A percentile compares a stretch with the other conserved stretches of the same genome.
Conservation (phyloP, 2,329 filamentous ascomycete genomes). For the Elsinoe perseae region DNA sequence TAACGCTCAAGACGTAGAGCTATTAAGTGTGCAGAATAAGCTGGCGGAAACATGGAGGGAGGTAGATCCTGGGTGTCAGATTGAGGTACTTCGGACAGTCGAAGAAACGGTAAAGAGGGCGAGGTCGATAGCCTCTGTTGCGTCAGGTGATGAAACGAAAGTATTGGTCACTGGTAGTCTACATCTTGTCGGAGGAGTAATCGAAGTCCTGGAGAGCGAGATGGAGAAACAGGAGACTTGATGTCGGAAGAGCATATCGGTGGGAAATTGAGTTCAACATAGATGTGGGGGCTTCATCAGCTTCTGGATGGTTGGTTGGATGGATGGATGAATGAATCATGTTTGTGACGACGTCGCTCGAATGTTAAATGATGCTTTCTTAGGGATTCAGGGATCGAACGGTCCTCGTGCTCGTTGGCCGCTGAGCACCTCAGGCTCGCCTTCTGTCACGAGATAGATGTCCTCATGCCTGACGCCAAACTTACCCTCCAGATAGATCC, state of each 20-base stretch:
- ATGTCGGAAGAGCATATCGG: neutral
- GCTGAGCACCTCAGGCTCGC: conserved; percentile 49
- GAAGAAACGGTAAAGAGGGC: conserved; percentile 59
- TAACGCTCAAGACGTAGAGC: conserved; percentile 50
- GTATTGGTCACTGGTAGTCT: conserved; percentile 75
- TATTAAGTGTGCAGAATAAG: conserved; percentile 58
- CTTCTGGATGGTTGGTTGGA: neutral
- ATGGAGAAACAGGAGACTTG: conserved; percentile 17
- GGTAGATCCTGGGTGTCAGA: conserved; percentile 45
- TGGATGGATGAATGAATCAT: too few species aligned
- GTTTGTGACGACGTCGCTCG: too few species aligned
- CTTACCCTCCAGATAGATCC: conserved; percentile 51
- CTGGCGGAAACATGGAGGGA: conserved; percentile 55
- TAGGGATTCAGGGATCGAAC: conserved; percentile 42
- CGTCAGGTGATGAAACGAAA: conserved; percentile 41
- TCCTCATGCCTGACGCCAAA: conserved; percentile 59
- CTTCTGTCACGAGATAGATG: conserved; percentile 49
- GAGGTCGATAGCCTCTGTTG: conserved; percentile 31
- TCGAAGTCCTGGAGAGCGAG: conserved; percentile 59
- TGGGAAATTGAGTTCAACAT: conserved; percentile 1
- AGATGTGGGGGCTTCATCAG: conserved; percentile 5
- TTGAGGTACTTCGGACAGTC: conserved; percentile 57
- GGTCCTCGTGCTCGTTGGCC: conserved; percentile 46
- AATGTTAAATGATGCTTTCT: too few species aligned
- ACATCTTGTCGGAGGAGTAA: conserved; percentile 71